phyloP scores from a whole-genome alignment of 805 yeast genomes.

The Ogataea pini region DNA sequence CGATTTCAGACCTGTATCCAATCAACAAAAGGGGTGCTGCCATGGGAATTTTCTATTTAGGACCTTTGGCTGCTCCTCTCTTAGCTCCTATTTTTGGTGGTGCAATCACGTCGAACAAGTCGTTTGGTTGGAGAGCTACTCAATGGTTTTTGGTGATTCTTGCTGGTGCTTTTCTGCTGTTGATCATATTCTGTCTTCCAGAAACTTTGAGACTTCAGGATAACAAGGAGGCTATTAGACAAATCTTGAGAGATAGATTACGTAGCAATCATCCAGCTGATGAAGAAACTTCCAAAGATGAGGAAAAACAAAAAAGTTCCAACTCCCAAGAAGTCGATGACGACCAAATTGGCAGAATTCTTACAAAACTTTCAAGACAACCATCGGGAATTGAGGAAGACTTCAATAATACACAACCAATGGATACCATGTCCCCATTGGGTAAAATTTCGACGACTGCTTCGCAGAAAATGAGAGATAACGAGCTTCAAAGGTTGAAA shows the following conservation, averaged over 20 bases:
- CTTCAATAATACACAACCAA: conserved; percentile 21
- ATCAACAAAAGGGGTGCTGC: conserved; percentile 74
- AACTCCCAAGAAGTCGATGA: conserved; percentile 6
- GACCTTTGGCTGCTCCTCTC: conserved; percentile 80
- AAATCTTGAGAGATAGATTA: conserved; percentile 43
- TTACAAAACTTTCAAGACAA: conserved; percentile 36
- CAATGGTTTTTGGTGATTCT: conserved; percentile 80
- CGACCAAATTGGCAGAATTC: conserved; percentile 33
- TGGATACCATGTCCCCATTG: conserved; percentile 40
- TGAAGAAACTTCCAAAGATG: too few species aligned
- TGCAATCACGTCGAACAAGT: conserved; percentile 51
- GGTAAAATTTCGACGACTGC: conserved; percentile 33
- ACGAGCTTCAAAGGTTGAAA: conserved; percentile 23
- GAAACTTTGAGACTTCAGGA: conserved; percentile 75
- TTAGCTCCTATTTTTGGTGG: conserved; percentile 83
- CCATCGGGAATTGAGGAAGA: conserved; percentile 19
- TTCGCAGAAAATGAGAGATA: conserved; percentile 22
- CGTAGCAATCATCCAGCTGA: conserved; percentile 11
- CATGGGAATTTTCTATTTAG: conserved; percentile 77
- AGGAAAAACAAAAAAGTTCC: conserved; percentile 16
- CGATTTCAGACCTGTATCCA: conserved; percentile 70
- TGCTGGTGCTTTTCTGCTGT: conserved; percentile 52
- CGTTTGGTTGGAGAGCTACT: conserved; percentile 87
- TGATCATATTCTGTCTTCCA: conserved; percentile 63
- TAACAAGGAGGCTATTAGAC: conserved; percentile 53